A percentile compares a stretch with the other conserved stretches of the same genome.
These are phyloP conservation scores for Plectosphaerella sp. DNA, from an alignment of 2,329 filamentous ascomycete genomes.

Conservation along the genomic window DNA sequence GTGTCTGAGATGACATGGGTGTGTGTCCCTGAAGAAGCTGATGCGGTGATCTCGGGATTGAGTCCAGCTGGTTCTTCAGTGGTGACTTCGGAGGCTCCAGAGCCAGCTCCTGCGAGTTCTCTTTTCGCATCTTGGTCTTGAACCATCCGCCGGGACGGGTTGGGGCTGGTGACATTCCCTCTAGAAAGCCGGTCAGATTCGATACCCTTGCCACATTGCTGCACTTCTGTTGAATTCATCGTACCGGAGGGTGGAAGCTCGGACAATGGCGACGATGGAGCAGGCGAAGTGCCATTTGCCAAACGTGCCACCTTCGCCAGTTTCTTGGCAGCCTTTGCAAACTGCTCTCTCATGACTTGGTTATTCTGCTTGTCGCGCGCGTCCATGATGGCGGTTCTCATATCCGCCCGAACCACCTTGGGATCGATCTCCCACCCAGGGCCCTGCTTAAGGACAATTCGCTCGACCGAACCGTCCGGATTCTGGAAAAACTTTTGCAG, in stretches of 20 bases:
- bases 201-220: neutral
- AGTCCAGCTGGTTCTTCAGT: neutral
- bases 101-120: neutral
- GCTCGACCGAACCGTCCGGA: slow-evolving; percentile 65
- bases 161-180: neutral
- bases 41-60: neutral
- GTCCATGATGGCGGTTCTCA: slow-evolving; percentile 62
- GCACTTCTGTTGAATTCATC: neutral
- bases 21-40: neutral
- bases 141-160: neutral
- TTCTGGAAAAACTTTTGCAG: slow-evolving; percentile 74
- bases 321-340: slow-evolving; percentile 29
- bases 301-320: slow-evolving; percentile 21
- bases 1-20: no score
- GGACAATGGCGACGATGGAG: neutral
- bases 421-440: slow-evolving; percentile 50
- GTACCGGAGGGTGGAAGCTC: neutral
- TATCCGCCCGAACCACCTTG: slow-evolving; percentile 55
- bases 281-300: slow-evolving; percentile 4
- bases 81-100: no score
- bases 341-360: slow-evolving; percentile 32
- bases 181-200: slow-evolving; percentile 1
- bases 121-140: neutral
- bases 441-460: slow-evolving; percentile 57
- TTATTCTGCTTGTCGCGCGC: slow-evolving; percentile 56